Percentiles rank a stretch among this genome's conserved stretches.
These are phyloP conservation scores for Phytophthora rubi DNA, from an alignment of 352 stramenopile genomes.

Conservation along the genomic window DNA sequence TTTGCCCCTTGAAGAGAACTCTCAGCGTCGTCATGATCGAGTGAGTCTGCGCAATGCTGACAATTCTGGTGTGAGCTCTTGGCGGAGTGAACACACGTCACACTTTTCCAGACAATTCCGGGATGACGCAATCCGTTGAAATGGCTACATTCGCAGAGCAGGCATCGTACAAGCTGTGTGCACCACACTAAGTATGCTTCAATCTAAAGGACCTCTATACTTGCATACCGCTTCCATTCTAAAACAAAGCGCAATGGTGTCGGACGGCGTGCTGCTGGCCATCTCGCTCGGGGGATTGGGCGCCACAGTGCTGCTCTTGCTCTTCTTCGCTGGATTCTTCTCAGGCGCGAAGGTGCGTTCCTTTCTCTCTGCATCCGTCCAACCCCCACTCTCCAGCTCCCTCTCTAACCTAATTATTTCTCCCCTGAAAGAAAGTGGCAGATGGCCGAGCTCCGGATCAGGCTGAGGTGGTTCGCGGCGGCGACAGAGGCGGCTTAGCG, in stretches of 20 bases:
- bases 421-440: conserved; percentile 35
- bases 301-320: conserved; percentile 56
- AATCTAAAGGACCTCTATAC: not conserved
- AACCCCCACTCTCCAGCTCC: not conserved
- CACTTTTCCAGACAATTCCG: not conserved
- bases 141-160: not conserved
- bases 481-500: conserved; percentile 56
- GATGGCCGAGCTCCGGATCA: conserved; percentile 35
- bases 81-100: not conserved
- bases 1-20: conserved; percentile 59
- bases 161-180: not conserved
- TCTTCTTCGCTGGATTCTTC: conserved; percentile 79
- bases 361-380: not conserved
- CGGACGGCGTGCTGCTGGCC: conserved; percentile 61
- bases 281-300: conserved; percentile 59
- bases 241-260: conserved; percentile 40
- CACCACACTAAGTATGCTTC: not conserved
- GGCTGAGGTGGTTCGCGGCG: conserved; percentile 42
- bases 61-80: conserved; percentile 36
- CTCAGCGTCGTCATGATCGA: conserved; percentile 37
- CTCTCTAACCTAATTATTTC: conserved; percentile 7
- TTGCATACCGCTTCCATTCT: not conserved
- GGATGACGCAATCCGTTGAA: not conserved
- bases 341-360: conserved; percentile 38
- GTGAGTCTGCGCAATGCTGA: not conserved